These are phyloP conservation scores for Zopfia rhizophila DNA, from an alignment of 2,329 filamentous ascomycete genomes.

Conservation along the genomic window DNA sequence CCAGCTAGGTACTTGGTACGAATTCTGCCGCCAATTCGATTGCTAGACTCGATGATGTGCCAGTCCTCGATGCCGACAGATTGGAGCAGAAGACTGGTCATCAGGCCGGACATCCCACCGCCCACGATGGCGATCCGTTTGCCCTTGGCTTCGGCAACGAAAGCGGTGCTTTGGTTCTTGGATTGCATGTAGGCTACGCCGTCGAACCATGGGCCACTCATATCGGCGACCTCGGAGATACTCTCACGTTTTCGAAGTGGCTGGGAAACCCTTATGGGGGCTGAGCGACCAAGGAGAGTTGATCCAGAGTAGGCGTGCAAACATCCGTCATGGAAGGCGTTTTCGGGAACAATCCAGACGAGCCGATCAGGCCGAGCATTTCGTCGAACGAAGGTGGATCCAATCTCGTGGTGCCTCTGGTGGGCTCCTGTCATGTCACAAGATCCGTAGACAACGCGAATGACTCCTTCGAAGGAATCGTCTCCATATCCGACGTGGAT, in stretches of 20 bases:
- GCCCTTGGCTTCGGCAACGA: constrained; percentile 62
- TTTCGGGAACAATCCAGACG: constrained; percentile 53
- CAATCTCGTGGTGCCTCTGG: constrained; percentile 58
- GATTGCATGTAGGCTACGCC: constrained; percentile 66
- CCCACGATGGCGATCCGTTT: constrained; percentile 70
- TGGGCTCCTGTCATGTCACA: constrained; percentile 50
- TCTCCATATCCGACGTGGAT: constrained; percentile 58
- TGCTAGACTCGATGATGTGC: constrained; percentile 68
- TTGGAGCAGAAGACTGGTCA: constrained; percentile 58
- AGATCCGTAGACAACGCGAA: constrained; percentile 58
- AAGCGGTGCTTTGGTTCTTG: constrained; percentile 61
- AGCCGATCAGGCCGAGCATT: constrained; percentile 40
- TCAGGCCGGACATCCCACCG: constrained; percentile 70
- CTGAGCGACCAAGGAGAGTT: constrained; percentile 48
- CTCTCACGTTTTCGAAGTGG: constrained; percentile 39
- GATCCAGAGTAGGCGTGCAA: constrained; percentile 52
- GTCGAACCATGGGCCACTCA: constrained; percentile 70
- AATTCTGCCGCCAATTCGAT: constrained; percentile 70
- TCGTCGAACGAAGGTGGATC: constrained; percentile 47
- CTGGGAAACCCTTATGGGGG: constrained; percentile 38
- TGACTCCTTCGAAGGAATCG: constrained; percentile 54
- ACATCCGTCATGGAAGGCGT: constrained; percentile 46
- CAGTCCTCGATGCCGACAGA: constrained; percentile 67
- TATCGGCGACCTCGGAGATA: constrained; percentile 59
- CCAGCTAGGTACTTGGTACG: constrained; percentile 69